These are phyloP conservation scores for Colletotrichum noveboracense DNA, from an alignment of 2,329 filamentous ascomycete genomes.

Conservation along the genomic window DNA sequence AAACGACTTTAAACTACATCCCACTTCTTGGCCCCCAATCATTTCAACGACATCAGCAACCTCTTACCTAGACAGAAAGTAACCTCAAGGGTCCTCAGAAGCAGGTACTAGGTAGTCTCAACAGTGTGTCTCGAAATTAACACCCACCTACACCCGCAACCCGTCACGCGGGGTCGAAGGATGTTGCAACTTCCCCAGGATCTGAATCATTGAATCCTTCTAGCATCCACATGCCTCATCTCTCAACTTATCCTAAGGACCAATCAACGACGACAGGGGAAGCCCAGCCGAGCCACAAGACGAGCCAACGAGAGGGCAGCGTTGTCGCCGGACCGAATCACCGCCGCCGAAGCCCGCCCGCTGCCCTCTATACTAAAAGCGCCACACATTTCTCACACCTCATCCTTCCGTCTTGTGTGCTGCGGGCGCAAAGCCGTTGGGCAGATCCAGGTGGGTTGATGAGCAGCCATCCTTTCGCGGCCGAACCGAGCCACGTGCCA, in stretches of 20 bases:
- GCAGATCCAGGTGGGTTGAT: neutral
- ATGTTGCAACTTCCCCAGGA: neutral
- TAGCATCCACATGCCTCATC: neutral
- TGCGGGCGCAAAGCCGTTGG: neutral
- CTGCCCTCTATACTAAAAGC: neutral
- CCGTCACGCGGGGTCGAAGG: neutral
- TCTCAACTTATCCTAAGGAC: neutral
- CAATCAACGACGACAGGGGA: neutral
- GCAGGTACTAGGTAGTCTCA: neutral
- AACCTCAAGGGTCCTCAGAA: neutral
- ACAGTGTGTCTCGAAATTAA: neutral
- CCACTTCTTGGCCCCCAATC: neutral
- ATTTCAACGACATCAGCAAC: neutral
- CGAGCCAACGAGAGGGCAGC: neutral
- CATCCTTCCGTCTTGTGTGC: neutral
- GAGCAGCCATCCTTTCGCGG: neutral
- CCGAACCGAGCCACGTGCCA: neutral
- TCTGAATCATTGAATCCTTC: neutral
- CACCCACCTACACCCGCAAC: neutral
- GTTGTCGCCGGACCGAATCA: neutral
- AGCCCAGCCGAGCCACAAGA: neutral
- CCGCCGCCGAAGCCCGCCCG: neutral
- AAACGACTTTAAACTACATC: neutral
- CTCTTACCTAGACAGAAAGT: neutral
- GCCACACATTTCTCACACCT: neutral